Evolutionary conservation across 2,329 filamentous ascomycete species (phyloP).

Genomic region (Ophiostoma angusticollis): DNA sequence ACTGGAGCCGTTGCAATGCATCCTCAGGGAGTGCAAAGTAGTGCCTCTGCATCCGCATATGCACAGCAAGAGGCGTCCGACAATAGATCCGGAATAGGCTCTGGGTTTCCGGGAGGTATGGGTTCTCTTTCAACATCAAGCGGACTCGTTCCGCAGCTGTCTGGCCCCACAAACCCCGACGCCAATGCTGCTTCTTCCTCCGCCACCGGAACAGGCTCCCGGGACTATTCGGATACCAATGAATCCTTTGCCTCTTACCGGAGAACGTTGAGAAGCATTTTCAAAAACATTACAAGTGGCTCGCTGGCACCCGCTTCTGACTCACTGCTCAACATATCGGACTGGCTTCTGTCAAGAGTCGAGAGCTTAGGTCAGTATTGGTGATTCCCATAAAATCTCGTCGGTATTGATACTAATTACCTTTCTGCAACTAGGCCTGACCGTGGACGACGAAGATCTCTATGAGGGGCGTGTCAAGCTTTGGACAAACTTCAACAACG

Average conservation of each 20-base stretch:
- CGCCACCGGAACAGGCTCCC: background rate
- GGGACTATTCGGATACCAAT: constrained; percentile 25
- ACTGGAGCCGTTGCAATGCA: constrained; percentile 43
- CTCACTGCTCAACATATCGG: constrained; percentile 38
- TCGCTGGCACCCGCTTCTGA: constrained; percentile 37
- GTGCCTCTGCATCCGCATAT: constrained; percentile 49
- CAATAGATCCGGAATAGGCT: constrained; percentile 42
- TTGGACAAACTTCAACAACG: constrained; percentile 91
- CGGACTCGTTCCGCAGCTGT: constrained; percentile 29
- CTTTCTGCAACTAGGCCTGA: constrained; percentile 49
- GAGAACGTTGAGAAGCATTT: constrained; percentile 50
- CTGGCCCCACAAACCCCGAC: background rate
- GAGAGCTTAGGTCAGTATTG: constrained; percentile 39
- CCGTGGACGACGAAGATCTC: constrained; percentile 65
- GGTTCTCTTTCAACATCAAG: constrained; percentile 25
- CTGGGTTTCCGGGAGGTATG: constrained; percentile 36
- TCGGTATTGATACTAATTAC: background rate
- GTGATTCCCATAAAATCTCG: too few relatives aligned
- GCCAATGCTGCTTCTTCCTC: background rate
- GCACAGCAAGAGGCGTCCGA: constrained; percentile 49
- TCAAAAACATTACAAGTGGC: constrained; percentile 52
- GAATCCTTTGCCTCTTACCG: constrained; percentile 58
- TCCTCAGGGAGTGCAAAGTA: constrained; percentile 32
- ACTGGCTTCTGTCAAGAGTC: constrained; percentile 44
- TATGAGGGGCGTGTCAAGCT: constrained; percentile 67